Evolutionary conservation across 2,329 filamentous ascomycete genomes (phyloP), one percentile per base, ranked within the genome.

Genomic region (Monilinia fructigena): DNA sequence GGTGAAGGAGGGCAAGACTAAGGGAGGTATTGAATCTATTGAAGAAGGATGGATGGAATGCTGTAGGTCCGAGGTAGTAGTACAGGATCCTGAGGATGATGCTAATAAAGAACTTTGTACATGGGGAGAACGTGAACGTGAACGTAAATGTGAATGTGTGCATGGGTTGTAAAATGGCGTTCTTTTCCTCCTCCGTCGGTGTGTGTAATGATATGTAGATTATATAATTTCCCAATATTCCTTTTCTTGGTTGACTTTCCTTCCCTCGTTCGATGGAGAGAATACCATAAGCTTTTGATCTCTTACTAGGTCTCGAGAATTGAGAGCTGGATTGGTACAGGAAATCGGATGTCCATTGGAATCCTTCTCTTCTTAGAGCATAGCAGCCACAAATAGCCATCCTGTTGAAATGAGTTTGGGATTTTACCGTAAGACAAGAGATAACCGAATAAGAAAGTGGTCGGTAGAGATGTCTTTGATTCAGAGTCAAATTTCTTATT

Each of bases 341-440:
- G 23, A 63, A 45, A 55, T 52, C 31, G 61, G 38, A 63, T 55
- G 26, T 47, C 28, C 38, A 26, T 23, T 60, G 56, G 56, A 60
- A 35, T 48, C 56, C 38, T 55, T 35, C 26, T 55, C 61, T 35
- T 63, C 42, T 26, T 55, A 55, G 38, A 23, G 48, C 18, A 42
- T 18, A 31, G 48, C 31, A 47, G 20, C 47, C 7, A 50, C n/a
- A 12, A 23, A 50, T 31, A 40, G 55, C 48, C 40, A n/a, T 23
- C 45, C 31, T 14, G 31, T 38, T 42, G 45, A 40, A 28, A 54
- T 42, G 47, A 26, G 20, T n/a, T 31, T 16, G 28, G 42, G 10
- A 38, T 53, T 42, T 20, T 35, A 23, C 42, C 8, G 42, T 63
- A 48, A 63, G 35, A 63, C 61, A 55, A 31, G 18, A 55, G 61